A percentile compares a stretch with the other conserved stretches of the same genome.
phyloP scores from a whole-genome alignment of 2,329 filamentous ascomycete species.

The Fusarium sp. region DNA sequence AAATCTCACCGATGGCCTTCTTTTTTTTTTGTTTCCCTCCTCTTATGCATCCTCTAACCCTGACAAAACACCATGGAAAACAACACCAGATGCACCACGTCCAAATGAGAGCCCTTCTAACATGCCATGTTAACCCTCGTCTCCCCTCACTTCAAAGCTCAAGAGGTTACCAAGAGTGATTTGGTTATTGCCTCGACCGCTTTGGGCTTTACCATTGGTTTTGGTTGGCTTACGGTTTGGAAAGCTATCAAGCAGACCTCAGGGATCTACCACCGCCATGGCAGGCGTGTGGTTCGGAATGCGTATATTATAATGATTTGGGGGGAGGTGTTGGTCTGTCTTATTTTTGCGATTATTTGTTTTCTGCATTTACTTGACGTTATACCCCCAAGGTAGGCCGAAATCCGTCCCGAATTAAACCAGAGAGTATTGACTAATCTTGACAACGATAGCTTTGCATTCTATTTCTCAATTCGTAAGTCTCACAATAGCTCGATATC shows the following conservation, averaged over 20 bases:
- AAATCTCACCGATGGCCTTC: neutral
- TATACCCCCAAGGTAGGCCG: slow-evolving; percentile 46
- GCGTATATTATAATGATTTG: slow-evolving; percentile 63
- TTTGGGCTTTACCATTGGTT: slow-evolving; percentile 57
- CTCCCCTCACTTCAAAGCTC: slow-evolving; percentile 38
- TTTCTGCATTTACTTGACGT: slow-evolving; percentile 42
- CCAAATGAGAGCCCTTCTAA: slow-evolving; percentile 16
- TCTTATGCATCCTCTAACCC: neutral
- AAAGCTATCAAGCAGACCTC: slow-evolving; percentile 54
- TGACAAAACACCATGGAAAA: slow-evolving; percentile 22
- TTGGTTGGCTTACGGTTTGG: slow-evolving; percentile 56
- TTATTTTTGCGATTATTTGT: slow-evolving; percentile 57
- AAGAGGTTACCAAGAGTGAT: slow-evolving; percentile 41
- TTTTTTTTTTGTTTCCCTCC: neutral
- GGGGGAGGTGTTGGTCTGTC: slow-evolving; percentile 58
- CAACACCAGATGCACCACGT: slow-evolving; percentile 7
- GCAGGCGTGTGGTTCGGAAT: slow-evolving; percentile 51
- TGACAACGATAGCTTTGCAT: slow-evolving; percentile 40
- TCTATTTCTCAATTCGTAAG: slow-evolving; percentile 48
- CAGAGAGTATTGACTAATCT: slow-evolving; percentile 7
- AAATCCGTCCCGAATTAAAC: neutral
- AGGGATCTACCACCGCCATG: slow-evolving; percentile 52
- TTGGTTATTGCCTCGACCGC: slow-evolving; percentile 50
- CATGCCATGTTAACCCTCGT: slow-evolving; percentile 45
- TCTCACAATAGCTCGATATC: rapidly evolving